Base-by-base conservation (phyloP, 2,329 filamentous ascomycete species). In the Blastomyces gilchristii region DNA sequence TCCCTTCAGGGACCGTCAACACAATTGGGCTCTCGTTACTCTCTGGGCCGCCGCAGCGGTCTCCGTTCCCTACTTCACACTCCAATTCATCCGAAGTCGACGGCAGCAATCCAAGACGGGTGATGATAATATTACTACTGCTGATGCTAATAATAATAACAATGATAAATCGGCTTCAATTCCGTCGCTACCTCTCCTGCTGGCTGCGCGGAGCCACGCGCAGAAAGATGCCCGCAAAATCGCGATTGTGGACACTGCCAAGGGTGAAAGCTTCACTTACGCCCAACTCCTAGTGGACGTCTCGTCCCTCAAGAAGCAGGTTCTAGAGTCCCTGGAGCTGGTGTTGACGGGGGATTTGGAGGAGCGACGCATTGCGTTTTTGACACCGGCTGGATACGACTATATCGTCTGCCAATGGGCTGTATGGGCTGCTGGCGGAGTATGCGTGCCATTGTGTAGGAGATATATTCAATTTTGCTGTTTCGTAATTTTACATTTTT, bases 371-470 rank as follows among this genome's bases (percentile, higher is more conserved):
- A 70, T 77, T 62, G 72, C 75, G 5, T 77, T 76, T 63, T 69
- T 77, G 16, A 68, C 71, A 11, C 75, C 75, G 0, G 75, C 75
- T 65, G 75, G 76, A 50, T 78, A 78, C 63, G 76, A 77, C 61
- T 77, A 77, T 66, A 75, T 76, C 8, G 74, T 72, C 11, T 74
- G 71, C 34, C 75, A 77, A 68, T 78, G 76, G 76, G 76, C 77
- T 8, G 66, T 77, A 61, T 78, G 76, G 76, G 76, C 76, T 12
- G 74, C 75, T 4, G 77, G 77, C 18, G 77, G 75, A n/a, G 72
- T 78, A 22, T 74, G 71, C 41, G 76, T 79, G 25, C 76, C 77
- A 25, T 69, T 79, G 14, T 79, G 76, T 78, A 75, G 61, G 73
- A 31, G 28, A 31, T 31, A 31, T 31, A 31, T 31, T 25, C 61